Base-by-base conservation (phyloP, 169 alveolate species). In the Plasmodium gaboni region DNA sequence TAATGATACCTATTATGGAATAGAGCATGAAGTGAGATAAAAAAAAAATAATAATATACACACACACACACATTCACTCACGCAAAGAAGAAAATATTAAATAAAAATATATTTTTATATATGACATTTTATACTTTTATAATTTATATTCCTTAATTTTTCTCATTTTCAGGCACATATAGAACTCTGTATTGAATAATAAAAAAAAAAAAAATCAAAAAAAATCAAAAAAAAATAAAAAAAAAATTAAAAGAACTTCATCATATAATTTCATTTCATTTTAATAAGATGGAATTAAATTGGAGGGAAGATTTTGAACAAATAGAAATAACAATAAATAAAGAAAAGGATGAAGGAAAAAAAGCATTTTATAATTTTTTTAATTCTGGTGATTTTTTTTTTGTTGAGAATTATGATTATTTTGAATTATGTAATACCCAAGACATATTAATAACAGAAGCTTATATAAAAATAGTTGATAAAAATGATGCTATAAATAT, bases 241-340 rank as follows among this genome's bases (percentile, higher is more conserved):
- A 32, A 32, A 32, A 32, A 32, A 6, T 32, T 32, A 32, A 32
- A 4, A 32, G 8, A 32, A 32, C 4, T 32, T 7, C 44, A 5
- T 8, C 8, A 32, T 4, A 32, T 32, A 32, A 32, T 32, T 32
- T 32, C 6, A 3, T 32, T 32, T 32, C 4, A 32, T 32, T 32
- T 32, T 15, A 13, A 17, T 22, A 63, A 65, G 51, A 74, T 74
- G 88, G 73, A 74, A 19, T 55, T 74, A 19, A 48, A 55, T 51
- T 74, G 88, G 88, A 74, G 44, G 26, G 88, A 74, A 74, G 64
- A 61, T 55, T 74, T 74, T 32, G 74, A 74, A 26, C 44, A 65
- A 48, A 53, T 74, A 24, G 74, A 61, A 55, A 74, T 74, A 44
- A 61, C 53, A 17, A 38, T 74, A 68, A 74, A 26, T 61, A 61